Evolutionary conservation across 1,139 yeast genomes (phyloP).

Genomic region (Protomyces inouyei): DNA sequence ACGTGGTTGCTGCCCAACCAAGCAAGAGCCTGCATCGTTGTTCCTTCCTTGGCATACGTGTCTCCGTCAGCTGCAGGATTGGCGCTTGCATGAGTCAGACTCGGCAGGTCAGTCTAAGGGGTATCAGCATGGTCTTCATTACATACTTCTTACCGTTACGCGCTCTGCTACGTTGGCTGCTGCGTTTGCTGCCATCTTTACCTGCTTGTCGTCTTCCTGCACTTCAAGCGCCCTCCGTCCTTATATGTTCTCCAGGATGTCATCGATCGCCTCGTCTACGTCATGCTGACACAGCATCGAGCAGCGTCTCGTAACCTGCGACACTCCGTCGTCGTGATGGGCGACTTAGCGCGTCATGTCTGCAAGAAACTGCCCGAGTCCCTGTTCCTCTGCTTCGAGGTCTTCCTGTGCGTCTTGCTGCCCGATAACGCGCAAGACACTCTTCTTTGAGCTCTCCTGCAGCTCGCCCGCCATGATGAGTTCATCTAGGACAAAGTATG

Average conservation of each 20-base stretch:
- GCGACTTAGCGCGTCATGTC: slow-evolving; percentile 5
- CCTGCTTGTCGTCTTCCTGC: background rate
- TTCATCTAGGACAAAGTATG: slow-evolving; percentile 88
- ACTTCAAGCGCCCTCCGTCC: background rate
- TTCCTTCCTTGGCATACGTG: slow-evolving; percentile 19
- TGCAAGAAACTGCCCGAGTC: slow-evolving; percentile 24
- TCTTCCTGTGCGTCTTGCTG: slow-evolving; percentile 66
- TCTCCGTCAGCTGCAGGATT: slow-evolving; percentile 17
- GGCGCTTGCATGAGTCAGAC: slow-evolving; percentile 12
- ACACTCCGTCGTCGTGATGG: background rate
- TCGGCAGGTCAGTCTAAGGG: slow-evolving; percentile 2
- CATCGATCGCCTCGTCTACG: background rate
- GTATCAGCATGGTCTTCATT: background rate
- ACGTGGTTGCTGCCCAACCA: slow-evolving; percentile 28
- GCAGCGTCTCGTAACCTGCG: background rate
- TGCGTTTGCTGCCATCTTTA: slow-evolving; percentile 15
- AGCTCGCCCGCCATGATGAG: slow-evolving; percentile 73
- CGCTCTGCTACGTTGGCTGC: slow-evolving; percentile 21
- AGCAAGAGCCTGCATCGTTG: slow-evolving; percentile 28
- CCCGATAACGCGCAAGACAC: slow-evolving; percentile 66
- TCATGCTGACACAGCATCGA: background rate
- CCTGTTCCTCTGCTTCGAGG: slow-evolving; percentile 39
- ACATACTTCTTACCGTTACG: background rate
- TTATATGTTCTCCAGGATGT: background rate
- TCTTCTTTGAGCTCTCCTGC: slow-evolving; percentile 77